These are phyloP conservation scores for Lactarius hatsudake DNA, from an alignment of 768 basidiomycete genomes.

Conservation along the genomic window DNA sequence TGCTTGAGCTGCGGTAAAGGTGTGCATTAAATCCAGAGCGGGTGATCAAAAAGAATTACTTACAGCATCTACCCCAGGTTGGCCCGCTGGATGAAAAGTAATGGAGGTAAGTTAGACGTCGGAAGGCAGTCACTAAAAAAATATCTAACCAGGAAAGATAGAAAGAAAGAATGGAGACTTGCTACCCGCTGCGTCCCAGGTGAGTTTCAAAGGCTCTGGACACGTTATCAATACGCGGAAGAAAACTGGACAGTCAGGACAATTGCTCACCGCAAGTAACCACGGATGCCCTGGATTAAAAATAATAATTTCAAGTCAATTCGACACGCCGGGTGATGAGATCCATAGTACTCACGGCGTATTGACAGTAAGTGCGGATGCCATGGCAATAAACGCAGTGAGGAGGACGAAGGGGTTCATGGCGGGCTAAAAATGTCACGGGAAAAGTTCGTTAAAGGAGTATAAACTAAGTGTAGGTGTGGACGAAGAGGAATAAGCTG, in stretches of 20 bases:
- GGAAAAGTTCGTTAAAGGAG: slow-evolving; percentile 16
- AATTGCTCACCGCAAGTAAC: slow-evolving; percentile 50
- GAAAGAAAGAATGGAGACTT: slow-evolving; percentile 55
- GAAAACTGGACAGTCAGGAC: neutral
- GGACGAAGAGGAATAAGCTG: slow-evolving; percentile 6
- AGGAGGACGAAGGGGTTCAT: slow-evolving; percentile 40
- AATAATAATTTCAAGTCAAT: neutral
- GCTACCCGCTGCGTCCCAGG: slow-evolving; percentile 48
- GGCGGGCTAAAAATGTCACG: slow-evolving; percentile 20
- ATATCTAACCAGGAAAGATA: slow-evolving; percentile 55
- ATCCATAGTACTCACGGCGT: slow-evolving; percentile 53
- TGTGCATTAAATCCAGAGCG: neutral
- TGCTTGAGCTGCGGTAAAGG: slow-evolving; percentile 45
- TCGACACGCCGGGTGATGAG: neutral
- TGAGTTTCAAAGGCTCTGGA: slow-evolving; percentile 57
- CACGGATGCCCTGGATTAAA: slow-evolving; percentile 36
- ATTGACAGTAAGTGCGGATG: slow-evolving; percentile 53
- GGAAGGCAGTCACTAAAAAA: neutral
- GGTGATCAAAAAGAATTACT: slow-evolving; percentile 24
- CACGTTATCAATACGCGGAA: slow-evolving; percentile 11
- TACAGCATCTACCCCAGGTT: slow-evolving; percentile 52
- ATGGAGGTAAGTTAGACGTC: slow-evolving; percentile 1
- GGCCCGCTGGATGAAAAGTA: slow-evolving; percentile 43
- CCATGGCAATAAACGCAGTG: slow-evolving; percentile 33
- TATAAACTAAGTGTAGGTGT: slow-evolving; percentile 11